Evolutionary conservation across 257 asterid species (phyloP).

Genomic region (Verbascum thapsus): DNA sequence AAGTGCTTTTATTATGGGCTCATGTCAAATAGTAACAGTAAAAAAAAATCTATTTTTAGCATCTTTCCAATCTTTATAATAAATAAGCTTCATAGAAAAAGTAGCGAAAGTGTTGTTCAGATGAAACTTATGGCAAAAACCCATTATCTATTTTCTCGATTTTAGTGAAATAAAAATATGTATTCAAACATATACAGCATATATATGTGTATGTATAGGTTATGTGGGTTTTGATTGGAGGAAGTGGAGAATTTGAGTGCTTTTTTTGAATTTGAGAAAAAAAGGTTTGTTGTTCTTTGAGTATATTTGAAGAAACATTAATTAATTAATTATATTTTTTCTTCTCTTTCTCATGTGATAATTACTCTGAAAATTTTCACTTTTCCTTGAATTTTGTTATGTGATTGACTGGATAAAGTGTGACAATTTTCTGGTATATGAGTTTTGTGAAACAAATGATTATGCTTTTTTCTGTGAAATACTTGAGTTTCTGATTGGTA

Average conservation of each 20-base stretch:
- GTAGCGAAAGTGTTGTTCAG: constrained; percentile 27
- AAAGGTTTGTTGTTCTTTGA: constrained; percentile 43
- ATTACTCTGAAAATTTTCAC: no score
- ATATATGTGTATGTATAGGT: no score
- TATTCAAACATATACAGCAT: neutral
- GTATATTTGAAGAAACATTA: constrained; percentile 33
- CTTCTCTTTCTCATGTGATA: no score
- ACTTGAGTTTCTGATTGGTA: constrained; percentile 35
- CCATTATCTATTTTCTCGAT: constrained; percentile 5
- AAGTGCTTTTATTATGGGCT: constrained; percentile 34
- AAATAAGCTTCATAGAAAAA: constrained; percentile 19
- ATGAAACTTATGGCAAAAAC: constrained; percentile 15
- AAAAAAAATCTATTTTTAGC: no score
- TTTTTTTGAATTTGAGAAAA: constrained; percentile 46
- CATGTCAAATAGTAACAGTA: constrained; percentile 12
- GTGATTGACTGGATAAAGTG: no score
- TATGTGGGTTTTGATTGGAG: neutral
- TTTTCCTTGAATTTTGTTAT: no score
- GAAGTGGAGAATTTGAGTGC: constrained; percentile 39
- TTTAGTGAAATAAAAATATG: neutral
- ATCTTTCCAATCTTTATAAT: constrained; percentile 10
- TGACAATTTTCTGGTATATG: no score
- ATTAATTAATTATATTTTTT: no score
- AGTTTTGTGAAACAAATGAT: no score
- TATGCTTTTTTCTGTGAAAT: constrained; percentile 3